Percentiles rank a stretch among this genome's conserved stretches.
Conservation (phyloP, 2,329 filamentous ascomycete genomes). For the Hymenoscyphus fructigenus region DNA sequence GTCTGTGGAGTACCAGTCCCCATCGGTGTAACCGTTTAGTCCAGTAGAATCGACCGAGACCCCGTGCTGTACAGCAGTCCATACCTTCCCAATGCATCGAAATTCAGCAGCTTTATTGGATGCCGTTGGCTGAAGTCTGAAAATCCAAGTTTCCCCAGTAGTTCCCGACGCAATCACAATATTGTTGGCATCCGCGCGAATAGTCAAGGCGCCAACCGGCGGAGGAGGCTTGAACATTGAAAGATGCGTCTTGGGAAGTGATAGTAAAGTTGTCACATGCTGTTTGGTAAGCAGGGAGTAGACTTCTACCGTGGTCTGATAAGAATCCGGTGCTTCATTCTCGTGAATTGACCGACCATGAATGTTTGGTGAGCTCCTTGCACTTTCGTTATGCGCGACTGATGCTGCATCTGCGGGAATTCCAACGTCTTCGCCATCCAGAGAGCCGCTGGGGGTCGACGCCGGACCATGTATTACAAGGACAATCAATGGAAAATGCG, state of each 20-base stretch:
- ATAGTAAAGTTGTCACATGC: constrained; percentile 70
- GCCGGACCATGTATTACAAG: constrained; percentile 78
- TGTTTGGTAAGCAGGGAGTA: constrained; percentile 79
- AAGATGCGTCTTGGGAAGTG: constrained; percentile 62
- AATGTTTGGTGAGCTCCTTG: constrained; percentile 39
- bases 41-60: constrained; percentile 40
- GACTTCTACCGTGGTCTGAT: constrained; percentile 86
- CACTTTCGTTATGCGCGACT: constrained; percentile 21
- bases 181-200: constrained; percentile 71
- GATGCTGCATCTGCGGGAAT: constrained; percentile 27
- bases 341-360: constrained; percentile 37
- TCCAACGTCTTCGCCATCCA: constrained; percentile 24
- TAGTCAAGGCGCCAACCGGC: constrained; percentile 69
- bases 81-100: constrained; percentile 80
- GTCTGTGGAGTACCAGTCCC: constrained; percentile 42
- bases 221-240: constrained; percentile 66
- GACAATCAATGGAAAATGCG: constrained; percentile 71
- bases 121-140: constrained; percentile 52
- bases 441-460: constrained; percentile 37
- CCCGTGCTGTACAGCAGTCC: constrained; percentile 77
- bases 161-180: constrained; percentile 74
- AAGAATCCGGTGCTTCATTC: constrained; percentile 53
- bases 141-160: constrained; percentile 88
- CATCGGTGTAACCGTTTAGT: constrained; percentile 26
- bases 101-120: constrained; percentile 17